Evolutionary conservation across 2,329 filamentous ascomycete genomes (phyloP).

Genomic region (Hypoxylon sp.): DNA sequence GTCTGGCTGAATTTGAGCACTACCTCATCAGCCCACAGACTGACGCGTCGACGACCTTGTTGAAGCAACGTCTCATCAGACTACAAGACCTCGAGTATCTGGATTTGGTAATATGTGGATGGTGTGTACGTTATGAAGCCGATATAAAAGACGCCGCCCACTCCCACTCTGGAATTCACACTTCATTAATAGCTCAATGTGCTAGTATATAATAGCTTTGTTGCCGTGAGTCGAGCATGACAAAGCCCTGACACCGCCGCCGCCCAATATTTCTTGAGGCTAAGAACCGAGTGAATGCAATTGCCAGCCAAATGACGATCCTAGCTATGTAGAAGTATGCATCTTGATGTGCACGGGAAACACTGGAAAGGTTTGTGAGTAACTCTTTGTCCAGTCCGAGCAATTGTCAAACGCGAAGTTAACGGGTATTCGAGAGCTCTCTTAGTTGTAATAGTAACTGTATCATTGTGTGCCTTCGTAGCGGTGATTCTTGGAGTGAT

Average conservation of each 20-base stretch:
- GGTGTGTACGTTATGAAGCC: neutral
- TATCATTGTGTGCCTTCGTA: neutral
- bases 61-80: constrained; percentile 13
- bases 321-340: no score
- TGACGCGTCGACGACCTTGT: constrained; percentile 13
- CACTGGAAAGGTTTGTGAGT: neutral
- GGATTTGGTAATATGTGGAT: neutral
- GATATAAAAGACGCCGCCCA: neutral
- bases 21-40: neutral
- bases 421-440: neutral
- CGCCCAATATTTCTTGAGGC: neutral
- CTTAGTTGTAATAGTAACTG: neutral
- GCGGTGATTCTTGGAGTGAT: neutral
- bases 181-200: constrained; percentile 1
- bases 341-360: neutral
- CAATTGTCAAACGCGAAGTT: neutral
- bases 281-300: neutral
- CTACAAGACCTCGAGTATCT: neutral
- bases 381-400: neutral
- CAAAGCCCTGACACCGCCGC: neutral
- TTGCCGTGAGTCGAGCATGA: neutral
- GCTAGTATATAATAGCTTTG: neutral
- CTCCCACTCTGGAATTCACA: neutral
- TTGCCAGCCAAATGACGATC: neutral
- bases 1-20: constrained; percentile 12